Base-by-base conservation (phyloP, 305 asterid genomes). In the Ilex paraguariensis region DNA sequence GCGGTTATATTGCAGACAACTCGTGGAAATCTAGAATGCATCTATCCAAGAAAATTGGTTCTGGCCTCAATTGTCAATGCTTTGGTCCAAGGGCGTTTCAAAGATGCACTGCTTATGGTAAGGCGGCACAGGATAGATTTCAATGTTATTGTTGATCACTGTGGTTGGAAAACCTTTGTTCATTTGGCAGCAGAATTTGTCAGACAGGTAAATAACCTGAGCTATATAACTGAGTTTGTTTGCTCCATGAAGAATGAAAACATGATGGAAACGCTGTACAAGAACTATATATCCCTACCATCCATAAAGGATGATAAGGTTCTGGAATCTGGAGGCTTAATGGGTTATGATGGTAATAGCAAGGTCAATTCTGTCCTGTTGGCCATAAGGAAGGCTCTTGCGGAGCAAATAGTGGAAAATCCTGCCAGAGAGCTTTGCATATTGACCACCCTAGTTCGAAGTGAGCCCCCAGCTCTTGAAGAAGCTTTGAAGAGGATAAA, bases 71-170 rank as follows among this genome's bases (percentile, higher is more conserved):
- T 90, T 61, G 62, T 84, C 68, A 85, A 90, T 73, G 95, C 96
- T 54, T 70, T 92, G 84, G 68, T 59, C 54, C 85, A 77, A 72
- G 70, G 82, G 66, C 91, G 96, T 61, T 90, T 81, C 79, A 79
- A 71, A 70, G 97, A 93, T 77, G 96, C 96, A 44, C 71, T 93
- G 59, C 81, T 82, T 62, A 82, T 86, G 96, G 87, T 86, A 65
- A 82, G 97, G 65, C 78, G 97, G 65, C 98, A 93, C 59, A 81
- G 97, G 79, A 90, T 93, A 60, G 98, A 93, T 77, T 93, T 93
- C 66, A 93, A 93, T 76, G 79, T 90, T 75, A 85, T 93, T 56
- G 74, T 87, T 50, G 97, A 93, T 73, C 87, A 83, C 69, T 84
- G 86, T 70, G 95, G 97, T 65, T 93, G 94, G 96, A 79, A 81